These are phyloP conservation scores for Canavalia gladiata DNA, from an alignment of 306 rosid genomes.

Conservation along the genomic window DNA sequence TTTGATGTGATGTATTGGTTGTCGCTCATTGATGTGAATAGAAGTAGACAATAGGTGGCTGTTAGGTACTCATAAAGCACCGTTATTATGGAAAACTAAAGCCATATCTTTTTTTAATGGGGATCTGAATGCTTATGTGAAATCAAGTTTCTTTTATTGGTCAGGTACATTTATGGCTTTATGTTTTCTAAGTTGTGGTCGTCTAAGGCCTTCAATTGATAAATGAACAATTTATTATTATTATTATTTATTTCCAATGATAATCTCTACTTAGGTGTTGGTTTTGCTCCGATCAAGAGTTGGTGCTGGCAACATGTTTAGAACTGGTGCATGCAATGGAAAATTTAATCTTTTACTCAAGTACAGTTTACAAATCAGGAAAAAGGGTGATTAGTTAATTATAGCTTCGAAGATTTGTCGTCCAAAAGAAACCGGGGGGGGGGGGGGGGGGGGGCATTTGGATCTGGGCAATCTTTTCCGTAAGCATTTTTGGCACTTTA, in stretches of 20 bases:
- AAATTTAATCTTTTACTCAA: no score
- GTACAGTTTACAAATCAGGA: no score
- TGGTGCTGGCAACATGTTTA: no score
- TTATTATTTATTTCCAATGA: neutral
- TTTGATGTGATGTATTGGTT: constrained; percentile 34
- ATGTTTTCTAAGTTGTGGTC: constrained; percentile 21
- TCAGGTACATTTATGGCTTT: constrained; percentile 25
- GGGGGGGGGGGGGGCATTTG: no score
- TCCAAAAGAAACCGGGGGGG: no score
- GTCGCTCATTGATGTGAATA: constrained; percentile 46
- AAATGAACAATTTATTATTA: constrained; percentile 12
- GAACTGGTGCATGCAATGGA: no score
- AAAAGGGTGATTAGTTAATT: no score
- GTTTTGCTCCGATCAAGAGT: no score
- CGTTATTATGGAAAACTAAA: constrained; percentile 42
- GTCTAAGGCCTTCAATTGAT: constrained; percentile 4
- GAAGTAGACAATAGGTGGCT: constrained; percentile 27
- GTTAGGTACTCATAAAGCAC: constrained; percentile 21
- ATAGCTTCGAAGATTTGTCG: no score
- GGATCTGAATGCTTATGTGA: constrained; percentile 17
- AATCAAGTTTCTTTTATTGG: constrained; percentile 29
- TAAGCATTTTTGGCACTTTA: no score
- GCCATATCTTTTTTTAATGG: constrained; percentile 35
- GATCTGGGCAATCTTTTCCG: no score
- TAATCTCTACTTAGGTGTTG: no score